These are phyloP conservation scores for Lentinula sp. DNA, from an alignment of 768 basidiomycete genomes.

Conservation along the genomic window DNA sequence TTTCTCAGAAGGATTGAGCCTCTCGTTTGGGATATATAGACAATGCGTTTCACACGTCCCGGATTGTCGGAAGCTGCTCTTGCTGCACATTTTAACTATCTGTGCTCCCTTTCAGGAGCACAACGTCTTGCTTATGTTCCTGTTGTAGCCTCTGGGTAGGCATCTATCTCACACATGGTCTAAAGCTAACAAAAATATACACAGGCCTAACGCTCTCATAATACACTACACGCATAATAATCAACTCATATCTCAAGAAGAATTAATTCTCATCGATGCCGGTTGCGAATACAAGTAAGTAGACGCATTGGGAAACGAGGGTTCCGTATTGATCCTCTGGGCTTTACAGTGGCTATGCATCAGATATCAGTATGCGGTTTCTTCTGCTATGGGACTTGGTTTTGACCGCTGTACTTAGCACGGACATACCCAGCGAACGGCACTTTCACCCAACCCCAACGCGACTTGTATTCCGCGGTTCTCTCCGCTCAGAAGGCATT, in stretches of 20 bases:
- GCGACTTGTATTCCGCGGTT: slow-evolving; percentile 79
- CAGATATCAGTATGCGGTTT: slow-evolving; percentile 73
- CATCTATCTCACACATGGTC: background rate
- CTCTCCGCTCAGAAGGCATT: slow-evolving; percentile 68
- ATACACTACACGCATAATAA: slow-evolving; percentile 96
- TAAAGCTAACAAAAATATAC: background rate
- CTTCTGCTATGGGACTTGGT: background rate
- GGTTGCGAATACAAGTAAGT: slow-evolving; percentile 87
- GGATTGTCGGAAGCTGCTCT: slow-evolving; percentile 54
- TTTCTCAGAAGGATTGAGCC: background rate
- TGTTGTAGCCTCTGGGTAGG: slow-evolving; percentile 91
- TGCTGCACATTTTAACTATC: slow-evolving; percentile 86
- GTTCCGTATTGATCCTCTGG: background rate
- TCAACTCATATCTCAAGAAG: slow-evolving; percentile 60
- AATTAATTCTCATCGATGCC: slow-evolving; percentile 84
- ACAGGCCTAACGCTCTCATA: slow-evolving; percentile 77
- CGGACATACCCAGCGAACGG: slow-evolving; percentile 88
- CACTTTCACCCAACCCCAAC: slow-evolving; percentile 70
- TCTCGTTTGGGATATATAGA: slow-evolving; percentile 32
- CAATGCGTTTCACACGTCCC: slow-evolving; percentile 70
- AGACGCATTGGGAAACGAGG: background rate
- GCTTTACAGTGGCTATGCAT: slow-evolving; percentile 72
- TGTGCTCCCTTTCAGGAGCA: slow-evolving; percentile 72
- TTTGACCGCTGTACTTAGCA: slow-evolving; percentile 33
- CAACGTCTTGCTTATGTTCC: slow-evolving; percentile 95